Conservation (phyloP, 371 early-diverging fungal genomes). For the Nematocida displodere region DNA sequence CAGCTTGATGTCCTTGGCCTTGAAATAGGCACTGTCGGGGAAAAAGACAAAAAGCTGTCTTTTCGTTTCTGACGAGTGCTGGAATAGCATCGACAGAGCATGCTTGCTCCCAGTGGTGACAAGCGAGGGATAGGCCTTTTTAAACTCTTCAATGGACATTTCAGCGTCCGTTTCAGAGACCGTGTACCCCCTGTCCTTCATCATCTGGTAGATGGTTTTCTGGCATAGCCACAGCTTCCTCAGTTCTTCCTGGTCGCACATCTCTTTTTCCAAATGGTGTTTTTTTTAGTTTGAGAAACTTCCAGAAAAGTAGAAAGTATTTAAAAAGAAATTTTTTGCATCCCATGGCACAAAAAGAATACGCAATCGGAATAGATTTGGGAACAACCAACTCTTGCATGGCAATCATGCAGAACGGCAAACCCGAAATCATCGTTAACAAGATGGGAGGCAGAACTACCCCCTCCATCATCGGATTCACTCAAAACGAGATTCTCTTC, state of each 20-base stretch:
- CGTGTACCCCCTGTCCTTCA: slow-evolving; percentile 57
- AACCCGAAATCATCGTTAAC: slow-evolving; percentile 70
- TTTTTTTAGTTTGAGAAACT: neutral
- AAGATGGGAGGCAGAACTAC: slow-evolving; percentile 90
- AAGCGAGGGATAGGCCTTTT: slow-evolving; percentile 37
- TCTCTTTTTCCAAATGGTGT: neutral
- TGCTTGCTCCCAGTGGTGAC: slow-evolving; percentile 44
- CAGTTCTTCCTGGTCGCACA: slow-evolving; percentile 42
- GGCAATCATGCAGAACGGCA: slow-evolving; percentile 86
- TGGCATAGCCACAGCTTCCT: slow-evolving; percentile 59
- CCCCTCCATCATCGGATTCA: slow-evolving; percentile 85
- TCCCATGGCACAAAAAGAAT: slow-evolving; percentile 53
- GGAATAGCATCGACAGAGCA: slow-evolving; percentile 45
- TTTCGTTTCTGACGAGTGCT: slow-evolving; percentile 31
- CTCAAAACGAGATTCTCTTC: slow-evolving; percentile 74
- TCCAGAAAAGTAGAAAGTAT: slow-evolving; percentile 6
- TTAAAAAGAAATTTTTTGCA: slow-evolving; percentile 10
- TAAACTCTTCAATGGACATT: slow-evolving; percentile 26
- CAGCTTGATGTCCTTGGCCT: slow-evolving; percentile 58
- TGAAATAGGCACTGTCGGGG: slow-evolving; percentile 59
- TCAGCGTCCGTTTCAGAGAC: slow-evolving; percentile 39
- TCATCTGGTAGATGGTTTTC: slow-evolving; percentile 63
- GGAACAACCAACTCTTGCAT: slow-evolving; percentile 99
- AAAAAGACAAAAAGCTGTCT: slow-evolving; percentile 59
- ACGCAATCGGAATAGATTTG: slow-evolving; percentile 70